Evolutionary conservation across 306 rosid genomes (phyloP).

Genomic region (Canavalia gladiata): DNA sequence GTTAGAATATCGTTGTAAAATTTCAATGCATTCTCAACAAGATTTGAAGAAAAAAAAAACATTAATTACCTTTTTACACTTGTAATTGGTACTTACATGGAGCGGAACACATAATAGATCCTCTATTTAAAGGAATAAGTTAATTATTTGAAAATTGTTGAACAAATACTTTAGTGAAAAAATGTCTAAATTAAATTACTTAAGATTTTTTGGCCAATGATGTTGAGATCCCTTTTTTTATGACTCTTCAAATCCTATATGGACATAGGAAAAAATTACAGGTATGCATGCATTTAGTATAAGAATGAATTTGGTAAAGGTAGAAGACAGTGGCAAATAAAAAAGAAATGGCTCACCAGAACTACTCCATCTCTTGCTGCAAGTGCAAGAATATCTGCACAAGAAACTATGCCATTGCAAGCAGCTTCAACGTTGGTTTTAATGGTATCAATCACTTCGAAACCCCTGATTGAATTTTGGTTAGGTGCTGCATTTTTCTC

Average conservation of each 20-base stretch:
- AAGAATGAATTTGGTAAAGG: too few species aligned
- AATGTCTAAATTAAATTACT: not conserved
- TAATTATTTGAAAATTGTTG: not conserved
- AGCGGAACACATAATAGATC: too few species aligned
- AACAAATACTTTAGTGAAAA: not conserved
- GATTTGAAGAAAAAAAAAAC: too few species aligned
- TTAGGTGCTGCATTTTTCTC: constrained; percentile 81
- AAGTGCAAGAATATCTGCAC: constrained; percentile 88
- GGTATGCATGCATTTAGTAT: too few species aligned
- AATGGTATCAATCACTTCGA: constrained; percentile 76
- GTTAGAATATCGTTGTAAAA: constrained; percentile 26
- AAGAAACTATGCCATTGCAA: constrained; percentile 75
- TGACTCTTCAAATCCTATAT: too few species aligned
- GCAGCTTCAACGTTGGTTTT: constrained; percentile 74
- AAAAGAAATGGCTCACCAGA: constrained; percentile 49
- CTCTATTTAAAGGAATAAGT: too few species aligned
- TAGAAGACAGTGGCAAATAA: not conserved
- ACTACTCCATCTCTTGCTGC: constrained; percentile 75
- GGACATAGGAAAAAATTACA: too few species aligned
- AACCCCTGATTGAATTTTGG: constrained; percentile 69
- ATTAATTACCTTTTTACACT: not conserved
- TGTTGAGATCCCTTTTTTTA: too few species aligned
- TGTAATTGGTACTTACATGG: too few species aligned
- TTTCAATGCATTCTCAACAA: constrained; percentile 45
- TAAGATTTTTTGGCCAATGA: not conserved